phyloP scores from a whole-genome alignment of 495 filamentous ascomycete species.

The Pseudomonodictys pantanalensis region DNA sequence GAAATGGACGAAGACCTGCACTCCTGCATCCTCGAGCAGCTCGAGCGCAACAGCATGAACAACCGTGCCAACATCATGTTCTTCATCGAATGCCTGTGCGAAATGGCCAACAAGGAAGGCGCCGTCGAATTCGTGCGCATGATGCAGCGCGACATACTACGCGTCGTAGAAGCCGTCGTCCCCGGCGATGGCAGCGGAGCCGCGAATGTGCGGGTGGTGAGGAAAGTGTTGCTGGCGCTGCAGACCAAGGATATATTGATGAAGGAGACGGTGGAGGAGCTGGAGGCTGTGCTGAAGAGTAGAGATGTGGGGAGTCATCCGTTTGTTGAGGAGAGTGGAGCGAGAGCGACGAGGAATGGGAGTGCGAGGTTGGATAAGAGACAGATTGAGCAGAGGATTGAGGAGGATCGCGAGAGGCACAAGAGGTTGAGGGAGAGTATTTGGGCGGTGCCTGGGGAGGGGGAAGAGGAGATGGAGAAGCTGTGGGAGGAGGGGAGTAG shows the following conservation, averaged over 20 bases:
- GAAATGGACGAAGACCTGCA: conserved; percentile 96
- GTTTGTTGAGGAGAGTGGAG: neutral
- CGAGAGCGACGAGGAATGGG: conserved; percentile 24
- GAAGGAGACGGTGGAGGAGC: conserved; percentile 70
- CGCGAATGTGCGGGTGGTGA: conserved; percentile 89
- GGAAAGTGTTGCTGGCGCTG: conserved; percentile 67
- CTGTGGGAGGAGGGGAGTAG: conserved; percentile 79
- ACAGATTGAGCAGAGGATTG: conserved; percentile 91
- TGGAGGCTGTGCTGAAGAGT: conserved; percentile 74
- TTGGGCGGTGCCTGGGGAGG: conserved; percentile 68
- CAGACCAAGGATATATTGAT: conserved; percentile 79
- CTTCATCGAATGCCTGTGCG: conserved; percentile 93
- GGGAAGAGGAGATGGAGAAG: conserved; percentile 65
- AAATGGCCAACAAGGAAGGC: conserved; percentile 72
- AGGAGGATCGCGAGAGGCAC: conserved; percentile 93
- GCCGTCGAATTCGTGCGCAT: conserved; percentile 78
- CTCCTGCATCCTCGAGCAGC: conserved; percentile 92
- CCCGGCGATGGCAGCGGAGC: conserved; percentile 86
- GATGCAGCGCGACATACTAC: conserved; percentile 89
- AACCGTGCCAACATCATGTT: conserved; percentile 98
- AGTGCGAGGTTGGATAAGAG: conserved; percentile 67
- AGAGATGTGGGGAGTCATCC: conserved; percentile 50
- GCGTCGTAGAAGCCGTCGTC: conserved; percentile 83
- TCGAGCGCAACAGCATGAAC: conserved; percentile 92
- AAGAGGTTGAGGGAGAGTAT: conserved; percentile 85